phyloP scores from a whole-genome alignment of 768 basidiomycete species.

The Termitomyces sp. region DNA sequence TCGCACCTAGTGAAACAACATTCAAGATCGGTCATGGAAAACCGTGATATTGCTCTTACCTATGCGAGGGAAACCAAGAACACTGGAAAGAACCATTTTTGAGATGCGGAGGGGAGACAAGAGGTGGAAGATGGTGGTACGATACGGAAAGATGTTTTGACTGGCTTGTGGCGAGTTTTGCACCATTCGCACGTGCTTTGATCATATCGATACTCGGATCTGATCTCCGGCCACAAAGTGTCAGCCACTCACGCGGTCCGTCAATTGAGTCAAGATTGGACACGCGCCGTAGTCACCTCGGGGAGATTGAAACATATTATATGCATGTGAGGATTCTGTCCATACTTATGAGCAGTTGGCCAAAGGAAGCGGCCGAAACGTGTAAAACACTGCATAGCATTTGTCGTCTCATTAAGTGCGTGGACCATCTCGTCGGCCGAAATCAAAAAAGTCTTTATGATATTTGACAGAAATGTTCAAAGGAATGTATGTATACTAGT shows the following conservation, averaged over 20 bases:
- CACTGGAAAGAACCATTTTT: constrained; percentile 75
- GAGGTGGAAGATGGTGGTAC: constrained; percentile 25
- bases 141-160: constrained; percentile 18
- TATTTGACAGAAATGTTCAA: neutral
- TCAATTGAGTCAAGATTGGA: too few relatives aligned
- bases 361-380: neutral
- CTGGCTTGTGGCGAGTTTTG: constrained; percentile 24
- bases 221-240: constrained; percentile 1
- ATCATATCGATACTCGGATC: constrained; percentile 28
- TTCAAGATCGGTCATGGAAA: neutral
- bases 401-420: neutral
- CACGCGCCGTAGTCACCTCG: neutral
- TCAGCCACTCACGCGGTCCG: neutral
- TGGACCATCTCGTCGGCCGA: neutral
- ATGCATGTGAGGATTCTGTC: too few relatives aligned
- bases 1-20: constrained; percentile 52
- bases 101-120: constrained; percentile 10
- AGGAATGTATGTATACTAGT: constrained; percentile 7
- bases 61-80: constrained; percentile 92
- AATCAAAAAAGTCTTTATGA: neutral
- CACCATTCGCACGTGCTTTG: constrained; percentile 30
- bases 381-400: too few relatives aligned
- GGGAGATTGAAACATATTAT: neutral
- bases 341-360: neutral
- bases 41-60: constrained; percentile 35